Base-by-base conservation (phyloP, 2,329 filamentous ascomycete species). In the Lomentospora prolificans region DNA sequence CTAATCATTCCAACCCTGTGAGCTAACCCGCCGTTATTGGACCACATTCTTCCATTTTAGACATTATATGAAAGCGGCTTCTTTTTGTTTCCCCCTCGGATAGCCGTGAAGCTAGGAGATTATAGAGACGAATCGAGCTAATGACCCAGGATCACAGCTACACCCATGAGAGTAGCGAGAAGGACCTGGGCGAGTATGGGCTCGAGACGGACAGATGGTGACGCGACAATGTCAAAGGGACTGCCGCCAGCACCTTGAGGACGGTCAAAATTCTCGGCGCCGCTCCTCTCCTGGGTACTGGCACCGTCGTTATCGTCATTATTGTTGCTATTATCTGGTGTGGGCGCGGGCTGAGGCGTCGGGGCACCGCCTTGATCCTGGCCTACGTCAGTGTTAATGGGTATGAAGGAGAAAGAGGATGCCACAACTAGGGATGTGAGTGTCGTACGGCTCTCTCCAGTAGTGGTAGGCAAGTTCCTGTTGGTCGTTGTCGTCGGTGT, bases 321-420 rank as follows among this genome's bases (percentile, higher is more conserved):
- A 22, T 25, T 33, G 30, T 12, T 12, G 30, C 30, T 24, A 24
- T 46, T 46, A 19, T 25, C 41, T 22, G 41, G 14, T 8, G 41
- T 19, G 3, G 41, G 41, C 14, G 41, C 22, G n/a, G n/a, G 41
- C 19, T 46, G n/a, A 9, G 41, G 41, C 19, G 41, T n/a, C 41
- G 17, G 41, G 19, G 19, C 19, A 24, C 19, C 41, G 10, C 19
- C 41, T 8, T 14, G 6, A 19, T 19, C 41, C 41, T 46, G 41
- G 41, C 41, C 41, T 46, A 46, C 41, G 19, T 46, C 41, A 25
- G n/a, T 46, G 41, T 46, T 46, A 46, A 46, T 46, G n/a, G 41
- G 41, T 10, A 46, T 46, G 19, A 46, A 46, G 41, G 41, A 19
- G 41, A 46, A 46, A 19, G 41, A 46, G 41, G 41, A 19, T 8